phyloP scores from a whole-genome alignment of 306 rosid species.

The Mimosa pudica region DNA sequence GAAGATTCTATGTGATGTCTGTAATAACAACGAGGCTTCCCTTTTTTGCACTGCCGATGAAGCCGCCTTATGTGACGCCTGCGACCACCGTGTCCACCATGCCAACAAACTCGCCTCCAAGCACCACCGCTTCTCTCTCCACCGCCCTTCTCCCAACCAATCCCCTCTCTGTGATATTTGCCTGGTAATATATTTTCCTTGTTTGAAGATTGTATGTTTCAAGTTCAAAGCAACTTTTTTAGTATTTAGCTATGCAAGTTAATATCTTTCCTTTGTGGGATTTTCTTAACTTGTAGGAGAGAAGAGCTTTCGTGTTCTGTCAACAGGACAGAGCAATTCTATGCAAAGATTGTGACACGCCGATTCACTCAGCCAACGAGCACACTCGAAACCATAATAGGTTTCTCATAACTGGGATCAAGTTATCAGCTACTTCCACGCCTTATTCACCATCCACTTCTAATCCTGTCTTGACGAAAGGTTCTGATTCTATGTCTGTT shows the following conservation, averaged over 20 bases:
- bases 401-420: slow-evolving; percentile 78
- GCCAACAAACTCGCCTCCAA: slow-evolving; percentile 96
- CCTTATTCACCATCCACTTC: slow-evolving; percentile 39
- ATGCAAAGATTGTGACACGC: slow-evolving; percentile 74
- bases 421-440: slow-evolving; percentile 56
- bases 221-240: not conserved
- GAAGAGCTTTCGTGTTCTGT: slow-evolving; percentile 77
- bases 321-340: slow-evolving; percentile 88
- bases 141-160: slow-evolving; percentile 49
- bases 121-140: slow-evolving; percentile 87
- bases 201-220: not conserved
- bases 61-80: slow-evolving; percentile 77
- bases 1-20: slow-evolving; percentile 97
- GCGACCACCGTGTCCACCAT: slow-evolving; percentile 94
- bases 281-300: slow-evolving; percentile 50
- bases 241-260: not conserved
- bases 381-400: slow-evolving; percentile 75
- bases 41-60: slow-evolving; percentile 95
- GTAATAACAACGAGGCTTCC: slow-evolving; percentile 65
- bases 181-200: slow-evolving; percentile 41
- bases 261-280: not conserved
- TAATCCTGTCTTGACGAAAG: slow-evolving; percentile 1
- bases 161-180: slow-evolving; percentile 81
- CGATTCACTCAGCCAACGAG: slow-evolving; percentile 77
- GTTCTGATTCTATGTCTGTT: slow-evolving; percentile 27